Percentiles rank a stretch among this genome's conserved stretches.
phyloP scores from a whole-genome alignment of 495 filamentous ascomycete species.

The Emericellopsis terricola region DNA sequence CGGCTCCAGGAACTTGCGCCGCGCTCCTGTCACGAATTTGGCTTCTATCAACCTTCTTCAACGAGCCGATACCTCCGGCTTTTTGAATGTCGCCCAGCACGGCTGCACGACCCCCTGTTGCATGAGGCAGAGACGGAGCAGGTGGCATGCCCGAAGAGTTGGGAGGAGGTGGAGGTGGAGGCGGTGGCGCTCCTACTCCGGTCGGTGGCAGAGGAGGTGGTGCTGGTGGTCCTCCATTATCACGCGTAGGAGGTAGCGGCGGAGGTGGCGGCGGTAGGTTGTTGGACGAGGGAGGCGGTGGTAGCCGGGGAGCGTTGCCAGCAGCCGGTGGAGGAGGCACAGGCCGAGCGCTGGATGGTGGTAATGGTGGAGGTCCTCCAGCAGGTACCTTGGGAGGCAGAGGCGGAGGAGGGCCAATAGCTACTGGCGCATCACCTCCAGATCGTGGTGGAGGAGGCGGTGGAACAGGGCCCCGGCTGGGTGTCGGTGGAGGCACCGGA shows the following conservation, averaged over 20 bases:
- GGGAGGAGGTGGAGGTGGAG: constrained; percentile 36
- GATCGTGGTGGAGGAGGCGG: constrained; percentile 43
- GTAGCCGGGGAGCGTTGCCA: constrained; percentile 24
- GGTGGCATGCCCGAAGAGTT: constrained; percentile 34
- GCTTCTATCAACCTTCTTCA: constrained; percentile 65
- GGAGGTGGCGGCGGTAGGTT: constrained; percentile 23
- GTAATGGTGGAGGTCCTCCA: constrained; percentile 40
- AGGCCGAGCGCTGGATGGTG: constrained; percentile 25
- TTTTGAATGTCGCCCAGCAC: constrained; percentile 70
- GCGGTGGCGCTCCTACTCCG: constrained; percentile 25
- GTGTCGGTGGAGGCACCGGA: constrained; percentile 58
- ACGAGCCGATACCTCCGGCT: constrained; percentile 48
- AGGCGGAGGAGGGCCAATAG: constrained; percentile 33
- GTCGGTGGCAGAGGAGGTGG: constrained; percentile 15
- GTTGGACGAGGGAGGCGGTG: constrained; percentile 24
- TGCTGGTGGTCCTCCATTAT: constrained; percentile 14
- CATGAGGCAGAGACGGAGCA: constrained; percentile 33
- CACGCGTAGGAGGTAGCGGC: constrained; percentile 16
- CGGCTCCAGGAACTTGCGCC: constrained; percentile 44
- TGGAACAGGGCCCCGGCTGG: constrained; percentile 44
- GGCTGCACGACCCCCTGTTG: constrained; percentile 34
- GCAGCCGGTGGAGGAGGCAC: constrained; percentile 21
- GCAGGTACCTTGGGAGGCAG: constrained; percentile 54
- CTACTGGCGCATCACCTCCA: constrained; percentile 16
- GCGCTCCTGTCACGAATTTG: constrained; percentile 70